phyloP scores from a whole-genome alignment of 306 rosid species.

The Alnus glutinosa region DNA sequence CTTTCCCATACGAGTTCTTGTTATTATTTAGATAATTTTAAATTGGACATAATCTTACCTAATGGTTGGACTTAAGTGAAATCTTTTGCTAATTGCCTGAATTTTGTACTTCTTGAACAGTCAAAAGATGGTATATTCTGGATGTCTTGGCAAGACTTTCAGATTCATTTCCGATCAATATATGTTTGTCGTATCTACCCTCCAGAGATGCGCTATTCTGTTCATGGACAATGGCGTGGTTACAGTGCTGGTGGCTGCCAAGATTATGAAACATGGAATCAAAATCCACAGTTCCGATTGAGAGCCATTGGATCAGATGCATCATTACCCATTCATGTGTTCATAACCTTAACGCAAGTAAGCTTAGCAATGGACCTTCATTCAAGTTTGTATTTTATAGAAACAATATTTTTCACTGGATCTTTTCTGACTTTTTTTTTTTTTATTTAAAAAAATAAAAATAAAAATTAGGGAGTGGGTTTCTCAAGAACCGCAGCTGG shows the following conservation, averaged over 20 bases:
- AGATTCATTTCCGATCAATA: slow-evolving; percentile 96
- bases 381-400: slow-evolving; percentile 7
- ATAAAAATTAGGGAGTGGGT: slow-evolving; percentile 73
- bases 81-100: slow-evolving; percentile 10
- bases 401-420: not conserved
- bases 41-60: not conserved
- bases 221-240: slow-evolving; percentile 97
- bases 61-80: slow-evolving; percentile 2
- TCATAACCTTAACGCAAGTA: slow-evolving; percentile 98
- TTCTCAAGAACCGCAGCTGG: slow-evolving; percentile 98
- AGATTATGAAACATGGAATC: slow-evolving; percentile 97
- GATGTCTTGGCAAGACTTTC: slow-evolving; percentile 99
- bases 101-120: slow-evolving; percentile 41
- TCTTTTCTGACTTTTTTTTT: slow-evolving; percentile 25
- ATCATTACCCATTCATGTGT: slow-evolving; percentile 85
- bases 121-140: slow-evolving; percentile 97
- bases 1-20: not conserved
- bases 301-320: slow-evolving; percentile 96
- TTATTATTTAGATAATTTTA: not conserved
- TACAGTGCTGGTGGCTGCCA: slow-evolving; percentile 99
- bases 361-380: not conserved
- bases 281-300: slow-evolving; percentile 96
- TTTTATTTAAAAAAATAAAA: not conserved
- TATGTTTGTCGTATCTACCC: slow-evolving; percentile 97
- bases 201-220: slow-evolving; percentile 92